Percentiles rank a stretch among this genome's conserved stretches.
Conservation (phyloP, 805 yeast genomes). For the Metschnikowia vanudenii region DNA sequence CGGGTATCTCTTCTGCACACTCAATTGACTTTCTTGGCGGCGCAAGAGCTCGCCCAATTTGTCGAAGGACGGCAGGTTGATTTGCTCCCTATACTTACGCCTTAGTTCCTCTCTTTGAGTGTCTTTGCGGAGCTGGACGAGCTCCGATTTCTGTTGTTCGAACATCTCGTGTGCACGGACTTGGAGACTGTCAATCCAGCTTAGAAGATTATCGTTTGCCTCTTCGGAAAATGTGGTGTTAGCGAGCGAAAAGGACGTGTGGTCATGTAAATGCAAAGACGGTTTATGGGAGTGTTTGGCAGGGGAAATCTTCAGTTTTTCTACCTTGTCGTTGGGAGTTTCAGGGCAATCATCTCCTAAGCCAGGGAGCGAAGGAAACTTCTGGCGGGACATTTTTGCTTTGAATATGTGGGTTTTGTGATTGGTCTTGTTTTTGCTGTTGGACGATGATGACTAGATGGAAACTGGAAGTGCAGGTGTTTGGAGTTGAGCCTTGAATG, state of each 20-base stretch:
- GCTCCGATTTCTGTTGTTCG: conserved; percentile 14
- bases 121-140: conserved; percentile 12
- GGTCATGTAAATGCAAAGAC: background rate
- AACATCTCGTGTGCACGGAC: conserved; percentile 14
- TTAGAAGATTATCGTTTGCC: conserved; percentile 12
- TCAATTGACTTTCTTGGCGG: background rate
- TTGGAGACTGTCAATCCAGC: conserved; percentile 20
- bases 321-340: no score
- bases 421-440: background rate
- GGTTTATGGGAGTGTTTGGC: background rate
- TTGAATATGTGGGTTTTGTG: background rate
- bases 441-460: no score
- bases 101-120: conserved; percentile 20
- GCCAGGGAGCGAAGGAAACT: conserved; percentile 5
- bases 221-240: conserved; percentile 7
- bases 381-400: background rate
- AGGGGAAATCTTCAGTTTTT: background rate
- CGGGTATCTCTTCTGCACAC: no score
- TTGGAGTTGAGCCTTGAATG: no score
- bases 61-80: conserved; percentile 29
- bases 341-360: no score
- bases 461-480: no score
- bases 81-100: conserved; percentile 20
- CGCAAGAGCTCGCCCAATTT: conserved; percentile 20
- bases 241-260: conserved; percentile 4